Evolutionary conservation across 345 rosid genomes (phyloP), one percentile per base, ranked within the genome.

Genomic region (Lepidium aucheri): DNA sequence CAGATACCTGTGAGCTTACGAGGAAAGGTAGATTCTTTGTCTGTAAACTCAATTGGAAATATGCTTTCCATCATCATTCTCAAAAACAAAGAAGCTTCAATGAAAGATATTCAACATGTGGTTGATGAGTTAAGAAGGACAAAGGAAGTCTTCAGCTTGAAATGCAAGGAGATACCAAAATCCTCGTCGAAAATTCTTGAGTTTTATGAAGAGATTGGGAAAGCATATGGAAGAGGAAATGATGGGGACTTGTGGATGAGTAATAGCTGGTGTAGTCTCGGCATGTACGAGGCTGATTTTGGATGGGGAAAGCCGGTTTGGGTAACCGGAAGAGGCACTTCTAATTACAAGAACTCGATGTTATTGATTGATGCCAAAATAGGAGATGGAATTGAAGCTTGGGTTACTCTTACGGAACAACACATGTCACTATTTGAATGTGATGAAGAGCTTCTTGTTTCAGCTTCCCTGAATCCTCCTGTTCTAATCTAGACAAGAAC

Each of bases 271-370:
- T 74, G 80, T 34, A 68, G 67, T 14, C 78, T 81, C 3, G 79
- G 82, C 1, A 10, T 70, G 39, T 82, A 82, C 6, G 83, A 67
- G 35, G 74, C 68, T 3, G 84, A 86, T 63, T 86, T 80, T 11
- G 85, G 89, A 1, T 86, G 89, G 87, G 86, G 85, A 39, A 76
- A 59, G 22, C 86, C 89, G n/a, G 68, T 38, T 49, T 60, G 75
- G 80, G 75, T 76, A 18, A 75, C 80, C 4, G 74, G 67, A 35
- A 69, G 57, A 60, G 45, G 68, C 53, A 20, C 67, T 73, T 54
- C 74, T 26, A 9, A 0, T 54, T 69, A 40, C 71, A 75, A 69
- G 39, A 78, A 83, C 43, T 26, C 68, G 8, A 68, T 79, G 57
- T 9, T 56, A 43, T 42, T 85, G 39, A 60, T 72, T 70, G 90